Conservation (phyloP, 352 stramenopile species). For the Globisporangium orthogonon region DNA sequence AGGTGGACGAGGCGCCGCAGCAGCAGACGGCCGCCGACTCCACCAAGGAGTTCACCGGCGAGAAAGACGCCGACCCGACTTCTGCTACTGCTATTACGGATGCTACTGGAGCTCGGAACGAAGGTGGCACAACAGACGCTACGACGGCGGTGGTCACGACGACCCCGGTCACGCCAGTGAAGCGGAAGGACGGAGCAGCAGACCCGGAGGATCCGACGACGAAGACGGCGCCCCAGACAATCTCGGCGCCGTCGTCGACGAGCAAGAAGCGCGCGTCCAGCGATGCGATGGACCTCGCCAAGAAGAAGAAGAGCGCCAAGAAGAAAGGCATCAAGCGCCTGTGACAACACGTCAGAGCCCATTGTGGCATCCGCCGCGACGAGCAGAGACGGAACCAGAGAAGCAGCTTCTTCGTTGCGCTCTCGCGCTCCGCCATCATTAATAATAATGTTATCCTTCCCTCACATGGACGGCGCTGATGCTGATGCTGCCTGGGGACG, state of each 20-base stretch:
- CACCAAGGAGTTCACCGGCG: background rate
- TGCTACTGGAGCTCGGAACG: background rate
- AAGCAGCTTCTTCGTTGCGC: too few relatives aligned
- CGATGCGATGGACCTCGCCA: constrained; percentile 23
- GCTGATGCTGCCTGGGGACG: background rate
- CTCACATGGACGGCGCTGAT: background rate
- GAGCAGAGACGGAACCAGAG: too few relatives aligned
- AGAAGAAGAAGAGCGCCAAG: constrained; percentile 68
- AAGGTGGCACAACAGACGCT: background rate
- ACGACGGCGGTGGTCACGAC: background rate
- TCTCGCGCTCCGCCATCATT: background rate
- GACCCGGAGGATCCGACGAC: background rate
- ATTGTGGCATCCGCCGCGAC: too few relatives aligned
- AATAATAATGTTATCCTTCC: background rate
- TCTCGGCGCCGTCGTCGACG: constrained; percentile 14
- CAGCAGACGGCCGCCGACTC: background rate
- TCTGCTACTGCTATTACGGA: background rate
- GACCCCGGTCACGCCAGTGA: constrained; percentile 5
- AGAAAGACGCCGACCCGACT: background rate
- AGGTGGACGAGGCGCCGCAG: constrained; percentile 1
- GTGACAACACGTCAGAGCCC: constrained; percentile 9
- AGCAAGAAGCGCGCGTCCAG: constrained; percentile 42
- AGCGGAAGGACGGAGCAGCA: background rate
- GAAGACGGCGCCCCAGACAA: background rate
- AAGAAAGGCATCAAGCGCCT: constrained; percentile 74